Evolutionary conservation across 805 yeast species (phyloP), one percentile per base, ranked within the genome.

Genomic region (Suhomyces faveliae): DNA sequence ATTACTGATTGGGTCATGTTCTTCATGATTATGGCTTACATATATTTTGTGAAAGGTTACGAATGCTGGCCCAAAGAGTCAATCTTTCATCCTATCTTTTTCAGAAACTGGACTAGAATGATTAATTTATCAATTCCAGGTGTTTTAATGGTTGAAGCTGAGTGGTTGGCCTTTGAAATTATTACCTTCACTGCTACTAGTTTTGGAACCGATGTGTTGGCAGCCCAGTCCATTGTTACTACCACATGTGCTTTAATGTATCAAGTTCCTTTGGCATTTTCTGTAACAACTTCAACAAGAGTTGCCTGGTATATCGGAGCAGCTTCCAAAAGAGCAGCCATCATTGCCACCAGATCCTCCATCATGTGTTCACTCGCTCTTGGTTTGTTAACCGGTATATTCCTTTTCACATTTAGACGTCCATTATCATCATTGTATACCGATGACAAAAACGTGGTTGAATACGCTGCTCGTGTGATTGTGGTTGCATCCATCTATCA

Each of bases 231-330:
- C 2, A 84, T 86, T 46, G 77, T 85, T 11, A 72, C 87, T 20
- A 85, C 90, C 1, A 77, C 85, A 43, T 83, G 87, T 47, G 81
- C 84, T 0, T 62, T 87, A 45, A 71, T 84, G 17, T 87, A 84
- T 61, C 94, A 87, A 62, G 69, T 86, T 4, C 91, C 91, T 19
- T 84, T 87, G 60, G 89, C 90, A 12, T 76, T 85, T 33, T 81
- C 88, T 7, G 84, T 87, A 46, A 87, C 91, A 3, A 79, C 87
- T 0, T 81, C 89, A 10, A 85, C 92, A 1, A 76, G 92, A 64
- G 78, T 86, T 17, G 92, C 92, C 4, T 84, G 87, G 74, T 84
- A 74, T 52, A 76, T 87, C 47, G 94, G 94, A 21, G 87, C 89
- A 1, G 83, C 77, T 8, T 63, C 76, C 10, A 68, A 72, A 45